Base-by-base conservation (phyloP, 768 basidiomycete genomes). In the Gloeopeniophorella convolvens region DNA sequence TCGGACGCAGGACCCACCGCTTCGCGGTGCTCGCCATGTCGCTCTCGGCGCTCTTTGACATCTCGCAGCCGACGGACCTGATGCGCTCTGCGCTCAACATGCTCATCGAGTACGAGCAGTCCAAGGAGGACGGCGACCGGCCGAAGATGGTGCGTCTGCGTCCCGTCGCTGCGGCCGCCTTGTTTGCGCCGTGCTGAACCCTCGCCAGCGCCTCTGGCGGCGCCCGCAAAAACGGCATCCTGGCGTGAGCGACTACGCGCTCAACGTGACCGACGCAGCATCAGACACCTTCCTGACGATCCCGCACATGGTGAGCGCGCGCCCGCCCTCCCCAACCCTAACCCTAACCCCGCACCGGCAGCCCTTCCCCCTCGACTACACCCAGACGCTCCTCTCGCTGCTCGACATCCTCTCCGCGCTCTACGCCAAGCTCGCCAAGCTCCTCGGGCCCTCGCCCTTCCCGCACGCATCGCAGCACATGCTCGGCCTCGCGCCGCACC, bases 351-450 rank as follows among this genome's bases (percentile, higher is more conserved):
- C 23, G 26, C 45, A 21, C 46, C 9, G 44, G 45, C 55, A 92
- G 90, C 86, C 91, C n/a, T 94, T 93, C 67, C 72, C 83, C 3
- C 65, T 94, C 47, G 91, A 94, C 66, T 94, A 95, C 63, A 84
- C 89, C 57, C 86, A 94, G 67, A 88, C 87, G 9, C 78, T 93
- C 30, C 78, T 91, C 45, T 89, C 91, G 28, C 80, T 92, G 23
- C 81, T 92, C 45, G 92, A 94, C 62, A 85, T 94, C 41, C 76
- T 94, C 33, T 87, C 88, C 15, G 89, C 92, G 62, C 80, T 89
- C 26, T 95, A 94, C 71, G 82, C 87, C 67, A 91, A 89, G 66
- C 85, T 95, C 33, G 78, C 78, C 8, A 82, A 82, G 61, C 78
- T 90, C 44, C 80, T 95, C 20, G 89, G 89, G 0, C 85, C 89